Evolutionary conservation across 345 rosid genomes (phyloP), one percentile per base, ranked within the genome.

Genomic region (Brassica nigra): DNA sequence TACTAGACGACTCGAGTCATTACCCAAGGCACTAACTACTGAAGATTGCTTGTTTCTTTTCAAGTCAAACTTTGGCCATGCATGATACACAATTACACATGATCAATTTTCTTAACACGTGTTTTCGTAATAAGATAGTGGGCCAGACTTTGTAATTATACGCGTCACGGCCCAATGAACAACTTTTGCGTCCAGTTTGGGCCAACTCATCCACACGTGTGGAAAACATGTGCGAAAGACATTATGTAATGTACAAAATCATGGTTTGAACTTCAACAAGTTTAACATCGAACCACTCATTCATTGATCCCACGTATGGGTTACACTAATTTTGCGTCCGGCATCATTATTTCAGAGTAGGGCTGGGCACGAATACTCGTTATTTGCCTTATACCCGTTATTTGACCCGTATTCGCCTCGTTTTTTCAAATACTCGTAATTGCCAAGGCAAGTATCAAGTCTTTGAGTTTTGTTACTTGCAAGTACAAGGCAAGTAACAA

Each of bases 251-350:
- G 30, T 31, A 37, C 14, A 58, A 16, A 55, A 54, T 71, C 28
- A 62, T 14, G 74, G 79, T 76, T 62, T 77, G 36, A 39, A 27
- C 34, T 27, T 62, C 15, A 44, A 44, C 42, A 29, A 64, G 55
- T 73, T 73, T 61, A 67, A 69, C 76, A 15, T 39, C 58, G 37
- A 78, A 57, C 73, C 33, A 65, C 65, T 70, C 47, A 52, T 20
- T 64, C 77, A 58, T 73, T 39, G 66, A 66, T 8, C 73, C 23
- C 74, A 73, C 82, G 82, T 67, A 73, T 79, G 82, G 64, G 31
- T 36, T 59, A 67, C 74, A n/a, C 10, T 59, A 33, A 72, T 27
- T 58, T 79, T 59, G 27, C 64, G 36, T 1, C 66, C 34, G 36
- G 16, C 78, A 62, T 74, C 76, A 69, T 69, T 68, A 68, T 68